Base-by-base conservation (phyloP, 176 grass and related monocot species). In the Oryza meridionalis region DNA sequence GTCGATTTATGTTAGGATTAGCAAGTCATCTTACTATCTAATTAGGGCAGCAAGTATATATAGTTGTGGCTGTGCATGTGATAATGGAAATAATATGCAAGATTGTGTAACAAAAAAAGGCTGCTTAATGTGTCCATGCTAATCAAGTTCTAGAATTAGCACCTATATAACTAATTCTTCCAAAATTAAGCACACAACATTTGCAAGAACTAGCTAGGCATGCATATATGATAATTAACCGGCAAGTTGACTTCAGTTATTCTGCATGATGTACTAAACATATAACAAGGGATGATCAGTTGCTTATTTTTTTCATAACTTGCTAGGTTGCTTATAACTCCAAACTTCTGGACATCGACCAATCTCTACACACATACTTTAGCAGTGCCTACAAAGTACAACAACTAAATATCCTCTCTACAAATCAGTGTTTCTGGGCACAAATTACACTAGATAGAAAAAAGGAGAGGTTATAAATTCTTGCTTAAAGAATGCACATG, bases 391-490 rank as follows among this genome's bases (percentile, higher is more conserved):
- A 38, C 12, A 50, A 31, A 2, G 24, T 75, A 38, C 12, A 50
- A 2, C 6, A 50, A 58, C 70, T 43, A 67, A 21, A 62, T 64
- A 73, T 73, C 37, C 6, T 82, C 6, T 82, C 69, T 29, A 22
- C 9, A 24, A 32, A 22, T 62, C 31, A 22, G 21, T 61, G 16
- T 61, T 53, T 43, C 13, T 13, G 43, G 58, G 53, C 32, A 65
- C 27, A 76, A 77, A 35, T 11, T 29, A 42, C 7, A 8, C 37
- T 25, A 26, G 27, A 50, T 40, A 42, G 3, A 2, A 19, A 51
- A 81, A 89, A 89, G 32, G 26, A 78, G 84, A 82, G 84, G 74
- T 63, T 72, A 63, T 77, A 70, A 76, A 70, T 26, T 69, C 32
- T 46, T 12, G 49, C 72, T 70, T 82, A 46, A 53, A 61, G 67